Evolutionary conservation across 192 early-diverging fungal genomes (phyloP), one percentile per base, ranked within the genome.

Genomic region (Coemansia sp.): DNA sequence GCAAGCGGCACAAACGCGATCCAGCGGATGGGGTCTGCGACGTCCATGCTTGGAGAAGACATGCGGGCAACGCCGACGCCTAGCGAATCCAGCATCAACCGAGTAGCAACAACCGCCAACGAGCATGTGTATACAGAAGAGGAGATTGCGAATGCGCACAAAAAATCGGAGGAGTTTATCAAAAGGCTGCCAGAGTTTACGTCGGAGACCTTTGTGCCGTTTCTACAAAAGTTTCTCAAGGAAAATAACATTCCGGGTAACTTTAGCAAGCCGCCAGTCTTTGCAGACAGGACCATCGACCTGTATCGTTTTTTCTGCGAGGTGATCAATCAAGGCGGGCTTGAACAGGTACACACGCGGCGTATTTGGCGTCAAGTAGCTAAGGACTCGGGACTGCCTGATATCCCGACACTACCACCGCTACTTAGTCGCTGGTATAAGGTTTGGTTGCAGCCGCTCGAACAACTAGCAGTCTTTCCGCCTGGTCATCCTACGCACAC

Each of bases 341-440:
- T 76, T 57, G 74, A 82, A 52, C 75, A 76, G 59, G 80, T 82
- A 51, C 80, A 82, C 51, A 66, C 64, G 25, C 57, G 60, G 67
- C 66, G 71, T 30, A 59, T 82, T 58, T 82, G 80, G 80, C 80
- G 80, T 4, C 74, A 76, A 56, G 71, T 82, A 6, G 80, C 80
- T 33, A 66, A 68, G 42, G 80, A 77, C n/a, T 69, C 71, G 10
- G 80, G 75, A 9, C 59, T 82, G 14, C 75, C 80, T 0, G 80
- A 82, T 29, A 68, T 74, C 4, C 54, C 70, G 46, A 76, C 80
- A 24, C 64, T 77, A 51, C 80, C 80, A 24, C 80, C 80, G 11
- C 55, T 82, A 53, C 80, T 82, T 36, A 77, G 80, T 32, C 74
- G 80, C 50, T 82, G 80, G 80, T 82, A 82, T 57, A 82, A 82